Base-by-base conservation (phyloP, 352 stramenopile species). In the Phytophthora citricola region DNA sequence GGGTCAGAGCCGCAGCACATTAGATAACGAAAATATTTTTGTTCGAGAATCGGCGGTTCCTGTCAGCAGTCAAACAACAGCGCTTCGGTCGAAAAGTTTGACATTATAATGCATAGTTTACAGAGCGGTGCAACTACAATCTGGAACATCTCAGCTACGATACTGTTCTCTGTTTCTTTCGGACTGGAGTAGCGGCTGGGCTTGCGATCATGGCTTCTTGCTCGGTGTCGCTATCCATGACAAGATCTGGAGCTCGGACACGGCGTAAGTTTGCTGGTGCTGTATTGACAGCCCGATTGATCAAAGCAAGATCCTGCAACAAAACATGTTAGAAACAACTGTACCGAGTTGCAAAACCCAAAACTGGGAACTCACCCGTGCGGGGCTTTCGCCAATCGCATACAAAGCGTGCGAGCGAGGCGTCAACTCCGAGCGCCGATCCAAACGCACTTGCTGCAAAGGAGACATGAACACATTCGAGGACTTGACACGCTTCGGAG, bases 381-480 rank as follows among this genome's bases (percentile, higher is more conserved):
- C 81, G 4, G 88, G 86, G 59, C 86, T 94, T 50, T 96, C 88
- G n/a, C 88, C 88, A 73, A 96, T 93, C 0, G 88, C 88, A 47
- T 96, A 96, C 51, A 96, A 66, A 22, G 85, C 88, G 38, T 94
- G 88, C 1, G 86, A 94, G 0, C 88, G 83, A 11, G 86, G 88
- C 0, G 87, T 95, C 44, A 93, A 69, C 15, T 90, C 70, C 9
- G 83, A 83, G 14, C 85, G 84, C 24, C 87, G 81, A 57, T 93
- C 76, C 39, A 93, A 71, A 15, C 85, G 79, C 9, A 86, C 77
- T 58, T 94, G 89, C 60, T 93, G 87, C 27, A 94, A 63, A 5
- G 89, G 87, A 14, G 87, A 93, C 81, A 96, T 92, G 68, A 93
- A 96, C 15, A 96, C 73, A 56, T 96, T 96, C 29, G 87, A 93